Evolutionary conservation across 805 yeast species (phyloP), one percentile per base, ranked within the genome.

Genomic region (Teunomyces panamensis): DNA sequence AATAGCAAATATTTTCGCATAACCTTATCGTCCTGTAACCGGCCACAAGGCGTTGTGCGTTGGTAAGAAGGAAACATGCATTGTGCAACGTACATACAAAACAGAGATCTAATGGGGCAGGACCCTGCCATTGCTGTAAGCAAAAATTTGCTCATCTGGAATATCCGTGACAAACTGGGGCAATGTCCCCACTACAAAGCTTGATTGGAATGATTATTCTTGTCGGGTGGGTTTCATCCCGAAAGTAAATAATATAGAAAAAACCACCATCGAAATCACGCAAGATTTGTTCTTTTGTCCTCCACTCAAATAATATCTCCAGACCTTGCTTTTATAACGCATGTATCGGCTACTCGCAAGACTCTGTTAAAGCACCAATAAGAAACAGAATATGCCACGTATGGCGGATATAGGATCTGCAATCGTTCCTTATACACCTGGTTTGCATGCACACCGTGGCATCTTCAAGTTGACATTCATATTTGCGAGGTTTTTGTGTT

Each of bases 251-350:
- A 32, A 32, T 32, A 13, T 32, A 32, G 9, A 5, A 32, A 32
- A 32, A 32, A 32, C 34, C n/a, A 6, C 34, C 34, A 32, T 32
- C 34, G 34, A 32, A 36, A 36, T 36, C 41, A 36, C 41, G 41
- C 28, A 17, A 36, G 41, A 17, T 20, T n/a, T 36, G 28, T 36
- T 36, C 41, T 36, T 9, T 36, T 34, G 8, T 20, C 10, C n/a
- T 24, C 26, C 28, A n/a, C 41, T 36, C 13, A 36, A 17, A 20
- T 24, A 36, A 36, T 36, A 17, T 20, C 41, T 20, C 41, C 41
- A 11, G 14, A 36, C 27, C 8, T 16, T 9, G 13, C 34, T 30
- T 30, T 30, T 5, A 13, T 8, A 8, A 17, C 34, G 16, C 34
- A 32, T 32, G 7, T 20, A 20, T 20, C 24, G 6, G 24, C 24